These are phyloP conservation scores for Colletotrichum sp. DNA, from an alignment of 2,329 filamentous ascomycete genomes.

Conservation along the genomic window DNA sequence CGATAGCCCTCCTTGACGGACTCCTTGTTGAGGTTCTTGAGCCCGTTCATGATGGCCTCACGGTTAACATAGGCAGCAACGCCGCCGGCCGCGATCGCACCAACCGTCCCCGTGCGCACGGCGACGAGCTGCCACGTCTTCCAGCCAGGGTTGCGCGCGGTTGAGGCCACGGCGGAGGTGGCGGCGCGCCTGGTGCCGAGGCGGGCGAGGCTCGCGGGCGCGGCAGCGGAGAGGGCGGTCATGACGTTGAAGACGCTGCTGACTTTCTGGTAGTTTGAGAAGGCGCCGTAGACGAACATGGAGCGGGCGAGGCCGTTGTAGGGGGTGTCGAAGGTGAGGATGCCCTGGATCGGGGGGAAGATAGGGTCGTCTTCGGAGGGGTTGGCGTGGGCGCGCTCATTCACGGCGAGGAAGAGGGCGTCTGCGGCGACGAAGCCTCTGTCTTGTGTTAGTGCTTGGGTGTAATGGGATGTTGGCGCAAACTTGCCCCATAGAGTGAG, in stretches of 20 bases:
- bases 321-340: slow-evolving; percentile 86
- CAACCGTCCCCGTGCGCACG: slow-evolving; percentile 81
- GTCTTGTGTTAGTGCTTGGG: not conserved
- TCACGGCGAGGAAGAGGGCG: slow-evolving; percentile 73
- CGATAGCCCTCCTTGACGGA: slow-evolving; percentile 54
- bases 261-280: slow-evolving; percentile 64
- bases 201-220: slow-evolving; percentile 46
- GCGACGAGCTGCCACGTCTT: slow-evolving; percentile 68
- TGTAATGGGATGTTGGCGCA: accelerated
- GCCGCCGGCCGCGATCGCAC: slow-evolving; percentile 79
- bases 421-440: slow-evolving; percentile 85
- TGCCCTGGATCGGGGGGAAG: slow-evolving; percentile 81
- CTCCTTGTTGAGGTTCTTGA: slow-evolving; percentile 53
- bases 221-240: slow-evolving; percentile 55
- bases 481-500: slow-evolving; percentile 77
- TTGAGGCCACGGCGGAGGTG: slow-evolving; percentile 23
- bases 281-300: slow-evolving; percentile 66
- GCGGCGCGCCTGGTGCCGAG: slow-evolving; percentile 39
- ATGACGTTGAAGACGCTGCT: slow-evolving; percentile 62
- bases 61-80: slow-evolving; percentile 83
- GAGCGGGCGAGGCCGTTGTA: slow-evolving; percentile 70
- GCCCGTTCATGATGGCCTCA: slow-evolving; percentile 63
- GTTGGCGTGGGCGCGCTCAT: slow-evolving; percentile 60
- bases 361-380: slow-evolving; percentile 50
- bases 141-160: slow-evolving; percentile 44